phyloP scores from a whole-genome alignment of 2,329 filamentous ascomycete genomes.

The Claviceps sp. region DNA sequence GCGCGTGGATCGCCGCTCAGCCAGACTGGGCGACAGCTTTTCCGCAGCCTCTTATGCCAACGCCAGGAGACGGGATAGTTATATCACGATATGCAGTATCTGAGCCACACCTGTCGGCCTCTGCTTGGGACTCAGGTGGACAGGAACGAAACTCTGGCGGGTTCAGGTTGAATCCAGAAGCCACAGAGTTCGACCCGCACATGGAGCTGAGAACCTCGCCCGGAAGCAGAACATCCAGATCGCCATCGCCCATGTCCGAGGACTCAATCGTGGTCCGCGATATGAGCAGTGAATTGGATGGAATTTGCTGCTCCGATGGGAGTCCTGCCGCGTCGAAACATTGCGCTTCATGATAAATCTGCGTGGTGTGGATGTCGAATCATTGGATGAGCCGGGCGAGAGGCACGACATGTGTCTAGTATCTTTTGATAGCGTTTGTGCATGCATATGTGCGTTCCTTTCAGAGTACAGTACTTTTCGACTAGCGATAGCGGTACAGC shows the following conservation, averaged over 20 bases:
- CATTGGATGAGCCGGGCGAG: neutral
- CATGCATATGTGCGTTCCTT: neutral
- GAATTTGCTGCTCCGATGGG: neutral
- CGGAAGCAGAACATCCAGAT: neutral
- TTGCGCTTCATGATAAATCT: neutral
- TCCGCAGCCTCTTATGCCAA: slow-evolving; percentile 2
- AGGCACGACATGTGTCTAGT: neutral
- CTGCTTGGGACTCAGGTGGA: neutral
- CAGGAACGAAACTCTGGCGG: neutral
- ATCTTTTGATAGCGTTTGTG: neutral
- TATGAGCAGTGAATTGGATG: neutral
- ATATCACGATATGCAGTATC: neutral
- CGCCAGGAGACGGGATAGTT: neutral
- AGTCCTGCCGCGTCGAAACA: neutral
- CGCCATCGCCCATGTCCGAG: neutral
- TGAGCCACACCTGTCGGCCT: neutral
- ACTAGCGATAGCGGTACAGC: neutral
- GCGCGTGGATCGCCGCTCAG: slow-evolving; percentile 6
- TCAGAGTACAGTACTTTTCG: neutral
- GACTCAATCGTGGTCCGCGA: neutral
- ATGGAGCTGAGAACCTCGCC: neutral
- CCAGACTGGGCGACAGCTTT: neutral
- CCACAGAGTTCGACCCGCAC: slow-evolving; percentile 4
- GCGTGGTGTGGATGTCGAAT: neutral
- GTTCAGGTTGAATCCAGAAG: slow-evolving; percentile 6